Conservation (phyloP, 139 green algal species). For the Microglena sp. region DNA sequence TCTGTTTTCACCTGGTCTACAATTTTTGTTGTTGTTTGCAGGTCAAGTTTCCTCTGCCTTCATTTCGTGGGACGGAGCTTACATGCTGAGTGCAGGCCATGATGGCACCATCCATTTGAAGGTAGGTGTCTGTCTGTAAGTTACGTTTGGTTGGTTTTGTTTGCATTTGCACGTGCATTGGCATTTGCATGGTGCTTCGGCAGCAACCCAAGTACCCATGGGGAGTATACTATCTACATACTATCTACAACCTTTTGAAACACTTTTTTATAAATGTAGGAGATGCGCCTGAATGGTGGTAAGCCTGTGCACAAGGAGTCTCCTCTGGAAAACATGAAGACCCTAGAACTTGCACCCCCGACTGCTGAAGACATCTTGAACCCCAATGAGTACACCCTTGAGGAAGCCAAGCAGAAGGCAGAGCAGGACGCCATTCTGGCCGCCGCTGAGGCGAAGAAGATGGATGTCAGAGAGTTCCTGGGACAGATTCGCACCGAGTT, state of each 20-base stretch:
- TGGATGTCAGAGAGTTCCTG: constrained; percentile 36
- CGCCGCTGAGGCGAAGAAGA: constrained; percentile 51
- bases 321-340: neutral
- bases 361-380: constrained; percentile 25
- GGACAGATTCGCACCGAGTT: constrained; percentile 39
- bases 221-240: no score
- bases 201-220: no score
- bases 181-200: neutral
- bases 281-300: neutral
- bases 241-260: neutral
- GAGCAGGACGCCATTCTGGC: constrained; percentile 35
- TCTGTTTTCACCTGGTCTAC: no score
- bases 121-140: constrained; percentile 14
- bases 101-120: constrained; percentile 39
- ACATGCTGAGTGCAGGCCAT: constrained; percentile 35
- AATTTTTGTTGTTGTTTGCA: no score
- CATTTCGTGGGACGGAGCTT: constrained; percentile 58
- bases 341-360: neutral
- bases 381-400: constrained; percentile 45
- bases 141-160: no score
- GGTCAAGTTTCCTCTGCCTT: no score
- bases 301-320: neutral
- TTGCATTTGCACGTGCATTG: neutral
- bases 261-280: neutral
- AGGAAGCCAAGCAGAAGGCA: constrained; percentile 66